Evolutionary conservation across 495 filamentous ascomycete genomes (phyloP).

Genomic region (Xylona heveae): DNA sequence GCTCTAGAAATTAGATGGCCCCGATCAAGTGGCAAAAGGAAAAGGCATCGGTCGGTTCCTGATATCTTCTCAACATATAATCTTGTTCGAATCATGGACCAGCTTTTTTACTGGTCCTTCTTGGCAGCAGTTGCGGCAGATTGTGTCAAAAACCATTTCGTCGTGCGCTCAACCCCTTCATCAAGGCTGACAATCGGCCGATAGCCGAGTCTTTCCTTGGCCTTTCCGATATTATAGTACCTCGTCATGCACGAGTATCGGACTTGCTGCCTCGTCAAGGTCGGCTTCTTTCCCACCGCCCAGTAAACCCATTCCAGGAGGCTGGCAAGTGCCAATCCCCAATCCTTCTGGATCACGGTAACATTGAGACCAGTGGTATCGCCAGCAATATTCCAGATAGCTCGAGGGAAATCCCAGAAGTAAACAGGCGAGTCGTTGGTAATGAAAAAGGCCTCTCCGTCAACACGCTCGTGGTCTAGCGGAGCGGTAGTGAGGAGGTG

Average conservation of each 20-base stretch:
- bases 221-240: conserved; percentile 7
- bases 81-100: no score
- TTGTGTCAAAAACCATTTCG: not conserved
- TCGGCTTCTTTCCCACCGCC: conserved; percentile 3
- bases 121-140: no score
- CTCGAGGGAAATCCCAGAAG: conserved; percentile 84
- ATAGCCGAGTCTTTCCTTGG: conserved; percentile 5
- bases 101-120: not conserved
- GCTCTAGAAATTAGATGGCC: no score
- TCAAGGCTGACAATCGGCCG: conserved; percentile 4
- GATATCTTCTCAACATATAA: no score
- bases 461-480: conserved; percentile 57
- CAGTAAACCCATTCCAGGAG: conserved; percentile 3
- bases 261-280: conserved; percentile 1
- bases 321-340: conserved; percentile 4
- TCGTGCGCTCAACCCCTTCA: conserved; percentile 4
- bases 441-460: conserved; percentile 89
- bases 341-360: conserved; percentile 1
- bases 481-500: conserved; percentile 23
- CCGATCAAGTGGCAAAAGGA: no score
- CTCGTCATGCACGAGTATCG: conserved; percentile 6
- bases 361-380: conserved; percentile 10
- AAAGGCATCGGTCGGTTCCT: no score
- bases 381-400: conserved; percentile 39
- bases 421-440: conserved; percentile 84